phyloP scores from a whole-genome alignment of 306 rosid genomes.

The Neltuma alba region DNA sequence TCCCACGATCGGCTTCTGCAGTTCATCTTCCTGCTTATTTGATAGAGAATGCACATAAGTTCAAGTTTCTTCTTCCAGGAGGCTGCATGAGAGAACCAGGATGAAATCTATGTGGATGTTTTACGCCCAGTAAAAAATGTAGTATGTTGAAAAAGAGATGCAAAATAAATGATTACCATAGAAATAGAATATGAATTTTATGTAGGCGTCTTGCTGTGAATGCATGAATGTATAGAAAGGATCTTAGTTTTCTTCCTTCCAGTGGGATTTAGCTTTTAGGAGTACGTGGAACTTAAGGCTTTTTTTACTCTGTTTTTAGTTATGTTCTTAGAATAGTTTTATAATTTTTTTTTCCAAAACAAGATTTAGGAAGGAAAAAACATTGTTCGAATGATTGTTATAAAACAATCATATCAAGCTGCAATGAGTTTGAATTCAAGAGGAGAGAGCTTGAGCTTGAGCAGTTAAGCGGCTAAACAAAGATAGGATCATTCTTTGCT shows the following conservation, averaged over 20 bases:
- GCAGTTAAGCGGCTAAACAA: no score
- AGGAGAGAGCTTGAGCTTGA: no score
- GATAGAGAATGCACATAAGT: conserved; percentile 76
- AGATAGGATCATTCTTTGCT: no score
- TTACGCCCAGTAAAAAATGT: not conserved
- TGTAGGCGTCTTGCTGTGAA: not conserved
- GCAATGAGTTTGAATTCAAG: no score
- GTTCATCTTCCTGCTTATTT: conserved; percentile 86
- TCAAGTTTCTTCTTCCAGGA: conserved; percentile 86
- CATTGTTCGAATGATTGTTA: no score
- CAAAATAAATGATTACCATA: not conserved
- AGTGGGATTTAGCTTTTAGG: not conserved
- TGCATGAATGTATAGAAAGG: not conserved
- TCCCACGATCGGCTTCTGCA: conserved; percentile 82
- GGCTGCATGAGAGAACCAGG: conserved; percentile 75
- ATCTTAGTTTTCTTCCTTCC: not conserved
- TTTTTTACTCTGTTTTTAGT: no score
- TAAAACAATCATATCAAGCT: no score
- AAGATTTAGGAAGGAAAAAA: no score
- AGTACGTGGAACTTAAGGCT: not conserved
- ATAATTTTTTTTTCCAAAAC: no score
- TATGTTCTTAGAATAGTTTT: no score
- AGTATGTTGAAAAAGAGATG: not conserved
- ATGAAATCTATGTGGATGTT: not conserved
- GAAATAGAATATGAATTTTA: not conserved